Evolutionary conservation across 2,329 filamentous ascomycete species (phyloP), one percentile per base, ranked within the genome.

Genomic region (Botrytis paeoniae): DNA sequence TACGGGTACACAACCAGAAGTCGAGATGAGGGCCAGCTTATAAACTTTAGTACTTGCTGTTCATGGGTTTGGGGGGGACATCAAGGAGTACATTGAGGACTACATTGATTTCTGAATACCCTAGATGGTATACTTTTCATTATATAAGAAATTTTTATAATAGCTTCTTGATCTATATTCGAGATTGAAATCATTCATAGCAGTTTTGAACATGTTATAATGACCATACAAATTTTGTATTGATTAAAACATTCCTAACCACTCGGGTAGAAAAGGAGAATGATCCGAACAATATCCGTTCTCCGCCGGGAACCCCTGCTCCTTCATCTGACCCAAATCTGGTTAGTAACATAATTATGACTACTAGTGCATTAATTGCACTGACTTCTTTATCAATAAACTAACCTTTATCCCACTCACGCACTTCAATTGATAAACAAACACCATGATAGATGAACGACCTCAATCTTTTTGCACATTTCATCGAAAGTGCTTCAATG

Each of bases 401-500:
- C 5, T 48, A 39, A 45, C 22, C 16, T 54, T 59, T 37, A 61
- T 59, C 29, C 68, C 41, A 69, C 57, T 48, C 59, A 32, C n/a
- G 22, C 37, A 37, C 25, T 35, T n/a, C 51, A 20, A 63, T 54
- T 51, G 18, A 57, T 20, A n/a, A 62, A 60, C 8, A 43, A 70
- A n/a, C 48, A 64, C 20, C 16, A 60, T 73, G 72, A 60, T 59
- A 60, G 20, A 65, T 71, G 45, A 64, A 51, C 35, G 39, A 73
- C 25, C 32, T 73, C n/a, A 25, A 41, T 37, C 68, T 65, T 18
- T 73, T 71, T 71, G 39, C 45, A 48, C 69, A 70, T 70, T 71
- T 70, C 51, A 73, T 72, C 68, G 22, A 70, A 71, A 71, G 48
- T 70, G 60, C 69, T 64, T 71, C 59, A 41, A 70, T 73, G 66